Evolutionary conservation across 345 rosid species (phyloP), one percentile per base, ranked within the genome.

Genomic region (Lumnitzera littorea): DNA sequence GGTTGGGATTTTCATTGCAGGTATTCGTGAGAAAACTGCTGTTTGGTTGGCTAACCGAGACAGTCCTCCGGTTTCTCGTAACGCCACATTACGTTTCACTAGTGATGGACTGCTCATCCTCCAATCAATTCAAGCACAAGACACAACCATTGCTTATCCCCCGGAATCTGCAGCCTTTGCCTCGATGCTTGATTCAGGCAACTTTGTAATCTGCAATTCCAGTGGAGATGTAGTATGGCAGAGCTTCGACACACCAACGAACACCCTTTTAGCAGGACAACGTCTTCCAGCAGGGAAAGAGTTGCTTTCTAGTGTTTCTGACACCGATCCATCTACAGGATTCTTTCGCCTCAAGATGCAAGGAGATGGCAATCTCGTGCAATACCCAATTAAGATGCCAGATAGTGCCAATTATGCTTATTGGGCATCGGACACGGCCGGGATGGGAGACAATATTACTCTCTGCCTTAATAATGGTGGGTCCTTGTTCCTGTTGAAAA

Each of bases 131-230:
- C 24, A n/a, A 46, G 48, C 48, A 15, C 53, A 67, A 15, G 51
- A 55, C 11, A 59, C 2, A n/a, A 3, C 3, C 0, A 20, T 71
- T 17, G 62, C 63, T 3, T 11, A 23, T 56, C n/a, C 25, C 1
- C 0, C 3, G 0, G 52, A 55, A 12, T 2, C 59, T 0, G 62
- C 67, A 2, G 64, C 53, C 15, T 77, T 58, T 3, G 82, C 76
- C 56, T 71, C 72, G 54, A 66, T 74, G 72, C 70, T 70, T 4
- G 72, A 74, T 60, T 62, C 63, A 0, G 82, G 72, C 15, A 74
- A 78, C 27, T 70, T 78, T 3, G 76, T 78, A 24, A 62, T 78
- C 54, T 74, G 66, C 60, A 56, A 61, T 60, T 67, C 72, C 0
- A 49, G 46, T 11, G 52, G 41, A 13, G 11, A 60, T 1, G 13